Evolutionary conservation across 495 filamentous ascomycete species (phyloP).

Genomic region (Daldinia bambusicola): DNA sequence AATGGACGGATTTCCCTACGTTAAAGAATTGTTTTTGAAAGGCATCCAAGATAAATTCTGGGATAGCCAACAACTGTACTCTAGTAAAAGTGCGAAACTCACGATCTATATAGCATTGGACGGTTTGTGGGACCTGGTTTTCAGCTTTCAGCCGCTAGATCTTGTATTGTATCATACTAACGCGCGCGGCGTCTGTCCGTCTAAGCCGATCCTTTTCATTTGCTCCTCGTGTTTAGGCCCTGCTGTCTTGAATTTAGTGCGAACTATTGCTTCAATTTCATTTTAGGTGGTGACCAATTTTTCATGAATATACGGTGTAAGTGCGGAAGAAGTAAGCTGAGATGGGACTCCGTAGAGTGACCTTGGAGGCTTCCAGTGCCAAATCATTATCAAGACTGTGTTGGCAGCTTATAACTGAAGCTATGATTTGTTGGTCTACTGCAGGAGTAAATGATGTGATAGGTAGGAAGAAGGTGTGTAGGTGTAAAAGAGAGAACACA

Average conservation of each 20-base stretch:
- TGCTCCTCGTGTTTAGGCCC: background rate
- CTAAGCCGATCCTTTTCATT: constrained; percentile 25
- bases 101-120: constrained; percentile 16
- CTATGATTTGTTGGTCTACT: background rate
- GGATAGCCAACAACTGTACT: constrained; percentile 9
- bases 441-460: background rate
- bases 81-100: constrained; percentile 21
- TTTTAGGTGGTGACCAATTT: background rate
- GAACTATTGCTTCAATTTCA: constrained; percentile 14
- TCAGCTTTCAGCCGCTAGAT: constrained; percentile 38
- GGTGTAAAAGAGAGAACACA: background rate
- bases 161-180: constrained; percentile 28
- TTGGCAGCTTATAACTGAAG: background rate
- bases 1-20: background rate
- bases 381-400: background rate
- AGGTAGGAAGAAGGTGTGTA: background rate
- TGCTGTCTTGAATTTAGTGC: constrained; percentile 9
- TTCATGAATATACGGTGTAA: constrained; percentile 2
- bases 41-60: background rate
- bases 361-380: background rate
- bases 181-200: background rate
- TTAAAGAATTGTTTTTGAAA: background rate
- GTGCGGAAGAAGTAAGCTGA: constrained; percentile 6
- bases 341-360: background rate
- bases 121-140: constrained; percentile 16